A percentile compares a stretch with the other conserved stretches of the same genome.
Conservation (phyloP, 306 rosid genomes). For the Trifolium dubium region DNA sequence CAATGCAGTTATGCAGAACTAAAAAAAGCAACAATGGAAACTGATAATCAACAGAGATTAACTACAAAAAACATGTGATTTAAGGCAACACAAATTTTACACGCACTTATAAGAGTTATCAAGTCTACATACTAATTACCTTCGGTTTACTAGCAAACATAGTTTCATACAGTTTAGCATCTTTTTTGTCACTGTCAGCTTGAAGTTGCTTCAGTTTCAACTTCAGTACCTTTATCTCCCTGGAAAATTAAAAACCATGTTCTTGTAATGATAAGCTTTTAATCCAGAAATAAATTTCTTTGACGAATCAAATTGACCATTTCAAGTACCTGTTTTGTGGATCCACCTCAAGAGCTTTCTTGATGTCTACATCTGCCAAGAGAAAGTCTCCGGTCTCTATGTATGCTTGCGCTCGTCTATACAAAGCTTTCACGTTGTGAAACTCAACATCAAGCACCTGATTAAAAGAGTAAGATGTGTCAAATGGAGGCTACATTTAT, state of each 20-base stretch:
- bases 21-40: background rate
- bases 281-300: background rate
- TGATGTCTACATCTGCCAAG: constrained; percentile 65
- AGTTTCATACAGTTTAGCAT: constrained; percentile 63
- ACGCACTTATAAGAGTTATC: background rate
- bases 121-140: constrained; percentile 45
- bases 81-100: background rate
- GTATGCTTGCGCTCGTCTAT: constrained; percentile 70
- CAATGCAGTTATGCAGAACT: background rate
- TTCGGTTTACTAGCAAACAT: constrained; percentile 57
- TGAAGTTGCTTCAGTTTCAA: constrained; percentile 66
- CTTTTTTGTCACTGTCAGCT: constrained; percentile 63
- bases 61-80: constrained; percentile 5
- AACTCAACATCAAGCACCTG: constrained; percentile 73
- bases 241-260: constrained; percentile 41
- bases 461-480: constrained; percentile 1
- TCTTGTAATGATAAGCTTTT: constrained; percentile 13
- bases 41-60: constrained; percentile 16
- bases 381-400: constrained; percentile 51
- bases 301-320: constrained; percentile 25
- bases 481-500: background rate
- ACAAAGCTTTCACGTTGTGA: constrained; percentile 67
- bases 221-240: constrained; percentile 64
- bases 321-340: constrained; percentile 62
- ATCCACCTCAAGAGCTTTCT: constrained; percentile 73